Percentiles rank a stretch among this genome's conserved stretches.
These are phyloP conservation scores for Gossypium davidsonii DNA, from an alignment of 441 rosid genomes.

Conservation along the genomic window DNA sequence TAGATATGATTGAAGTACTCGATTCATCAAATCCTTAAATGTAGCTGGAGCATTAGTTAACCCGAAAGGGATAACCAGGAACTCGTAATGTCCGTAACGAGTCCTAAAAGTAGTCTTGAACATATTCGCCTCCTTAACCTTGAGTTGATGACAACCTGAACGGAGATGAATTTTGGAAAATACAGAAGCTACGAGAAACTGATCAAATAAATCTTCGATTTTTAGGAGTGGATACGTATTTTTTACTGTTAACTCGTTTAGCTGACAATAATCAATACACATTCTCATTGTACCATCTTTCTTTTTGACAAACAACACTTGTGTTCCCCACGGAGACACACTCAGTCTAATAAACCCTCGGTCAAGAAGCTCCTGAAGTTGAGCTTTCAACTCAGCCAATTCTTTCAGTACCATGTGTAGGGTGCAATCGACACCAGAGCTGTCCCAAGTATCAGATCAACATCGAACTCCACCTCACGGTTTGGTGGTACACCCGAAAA, in stretches of 20 bases:
- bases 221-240: neutral
- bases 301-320: too few species aligned
- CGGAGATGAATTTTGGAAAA: neutral
- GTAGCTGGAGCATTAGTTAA: neutral
- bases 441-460: neutral
- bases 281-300: neutral
- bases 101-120: neutral
- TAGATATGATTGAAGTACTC: too few species aligned
- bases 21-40: too few species aligned
- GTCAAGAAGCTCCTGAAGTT: neutral
- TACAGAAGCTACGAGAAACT: neutral
- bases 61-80: neutral
- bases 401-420: neutral
- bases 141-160: neutral
- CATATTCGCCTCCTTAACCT: neutral
- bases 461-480: neutral
- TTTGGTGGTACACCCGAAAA: neutral
- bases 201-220: too few species aligned
- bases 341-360: neutral
- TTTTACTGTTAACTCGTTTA: neutral
- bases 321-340: neutral
- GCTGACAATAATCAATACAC: neutral
- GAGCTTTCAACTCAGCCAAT: neutral
- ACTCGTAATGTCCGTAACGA: neutral
- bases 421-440: neutral